Percentiles rank a stretch among this genome's conserved stretches.
These are phyloP conservation scores for Cyberlindnera petersonii DNA, from an alignment of 805 yeast genomes.

Conservation along the genomic window DNA sequence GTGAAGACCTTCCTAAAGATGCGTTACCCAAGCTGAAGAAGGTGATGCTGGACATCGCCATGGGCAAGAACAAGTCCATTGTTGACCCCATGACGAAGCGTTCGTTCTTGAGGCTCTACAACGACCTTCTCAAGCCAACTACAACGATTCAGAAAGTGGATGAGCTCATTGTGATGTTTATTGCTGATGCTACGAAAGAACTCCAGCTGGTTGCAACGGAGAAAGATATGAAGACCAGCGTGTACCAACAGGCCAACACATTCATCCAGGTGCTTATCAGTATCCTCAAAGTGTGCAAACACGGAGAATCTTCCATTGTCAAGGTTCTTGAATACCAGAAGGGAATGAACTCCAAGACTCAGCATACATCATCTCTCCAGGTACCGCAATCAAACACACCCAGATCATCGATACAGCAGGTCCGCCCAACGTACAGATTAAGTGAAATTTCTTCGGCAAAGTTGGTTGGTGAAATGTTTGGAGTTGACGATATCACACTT, in stretches of 20 bases:
- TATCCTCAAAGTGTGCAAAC: constrained; percentile 19
- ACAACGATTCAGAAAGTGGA: constrained; percentile 32
- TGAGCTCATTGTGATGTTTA: constrained; percentile 50
- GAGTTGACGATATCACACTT: constrained; percentile 42
- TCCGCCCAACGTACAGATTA: constrained; percentile 46
- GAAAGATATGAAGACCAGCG: constrained; percentile 16
- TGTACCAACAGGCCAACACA: constrained; percentile 19
- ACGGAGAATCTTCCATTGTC: constrained; percentile 35
- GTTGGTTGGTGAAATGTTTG: constrained; percentile 48
- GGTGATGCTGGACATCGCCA: constrained; percentile 42
- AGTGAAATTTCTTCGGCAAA: constrained; percentile 51
- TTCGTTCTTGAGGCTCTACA: constrained; percentile 58
- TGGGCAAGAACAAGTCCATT: constrained; percentile 34
- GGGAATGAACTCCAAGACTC: constrained; percentile 19
- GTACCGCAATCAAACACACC: not conserved
- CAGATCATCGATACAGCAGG: not conserved
- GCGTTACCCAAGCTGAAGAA: constrained; percentile 36
- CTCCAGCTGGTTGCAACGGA: constrained; percentile 33
- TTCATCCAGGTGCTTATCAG: constrained; percentile 18
- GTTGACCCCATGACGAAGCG: constrained; percentile 51
- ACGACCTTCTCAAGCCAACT: constrained; percentile 44
- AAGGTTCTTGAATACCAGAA: constrained; percentile 42
- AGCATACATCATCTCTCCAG: not conserved
- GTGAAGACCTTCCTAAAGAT: constrained; percentile 36
- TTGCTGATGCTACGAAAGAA: constrained; percentile 50